Percentiles rank a stretch among this genome's conserved stretches.
Conservation (phyloP, 1,284 basidiomycete species). For the Jaminaea rosea region DNA sequence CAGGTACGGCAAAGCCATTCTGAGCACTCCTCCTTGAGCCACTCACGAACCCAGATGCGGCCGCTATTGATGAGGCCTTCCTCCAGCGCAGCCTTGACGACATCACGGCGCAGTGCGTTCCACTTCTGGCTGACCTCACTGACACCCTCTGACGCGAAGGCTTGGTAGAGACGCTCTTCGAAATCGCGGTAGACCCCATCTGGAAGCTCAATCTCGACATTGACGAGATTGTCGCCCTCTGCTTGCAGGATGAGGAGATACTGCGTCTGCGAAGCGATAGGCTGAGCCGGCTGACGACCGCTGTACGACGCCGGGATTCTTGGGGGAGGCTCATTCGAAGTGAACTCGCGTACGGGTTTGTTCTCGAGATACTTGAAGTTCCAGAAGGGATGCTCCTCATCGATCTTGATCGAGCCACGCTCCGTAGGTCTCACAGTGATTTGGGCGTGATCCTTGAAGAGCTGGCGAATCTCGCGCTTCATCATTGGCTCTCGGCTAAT, state of each 20-base stretch:
- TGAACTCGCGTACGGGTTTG: conserved; percentile 69
- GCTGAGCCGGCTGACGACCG: conserved; percentile 1
- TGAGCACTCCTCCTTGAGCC: conserved; percentile 80
- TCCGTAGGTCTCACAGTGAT: conserved; percentile 82
- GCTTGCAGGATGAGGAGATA: conserved; percentile 87
- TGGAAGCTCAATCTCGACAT: conserved; percentile 57
- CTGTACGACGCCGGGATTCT: neutral
- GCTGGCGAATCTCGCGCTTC: conserved; percentile 66
- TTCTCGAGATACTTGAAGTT: conserved; percentile 89
- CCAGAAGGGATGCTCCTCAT: conserved; percentile 77
- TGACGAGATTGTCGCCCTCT: conserved; percentile 78
- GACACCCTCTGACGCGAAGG: conserved; percentile 75
- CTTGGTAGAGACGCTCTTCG: conserved; percentile 57
- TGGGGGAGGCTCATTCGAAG: neutral
- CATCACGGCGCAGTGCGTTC: conserved; percentile 75
- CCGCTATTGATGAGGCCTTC: conserved; percentile 73
- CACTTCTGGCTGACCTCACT: conserved; percentile 78
- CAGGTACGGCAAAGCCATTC: conserved; percentile 51
- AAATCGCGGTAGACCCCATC: conserved; percentile 22
- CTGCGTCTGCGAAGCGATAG: conserved; percentile 52
- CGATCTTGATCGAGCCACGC: conserved; percentile 78
- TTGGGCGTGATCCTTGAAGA: conserved; percentile 69
- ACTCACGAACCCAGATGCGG: conserved; percentile 78
- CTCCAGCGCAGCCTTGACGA: conserved; percentile 69
- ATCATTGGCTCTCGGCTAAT: conserved; percentile 86